Base-by-base conservation (phyloP, 768 basidiomycete species). In the Podaxis pistillaris region DNA sequence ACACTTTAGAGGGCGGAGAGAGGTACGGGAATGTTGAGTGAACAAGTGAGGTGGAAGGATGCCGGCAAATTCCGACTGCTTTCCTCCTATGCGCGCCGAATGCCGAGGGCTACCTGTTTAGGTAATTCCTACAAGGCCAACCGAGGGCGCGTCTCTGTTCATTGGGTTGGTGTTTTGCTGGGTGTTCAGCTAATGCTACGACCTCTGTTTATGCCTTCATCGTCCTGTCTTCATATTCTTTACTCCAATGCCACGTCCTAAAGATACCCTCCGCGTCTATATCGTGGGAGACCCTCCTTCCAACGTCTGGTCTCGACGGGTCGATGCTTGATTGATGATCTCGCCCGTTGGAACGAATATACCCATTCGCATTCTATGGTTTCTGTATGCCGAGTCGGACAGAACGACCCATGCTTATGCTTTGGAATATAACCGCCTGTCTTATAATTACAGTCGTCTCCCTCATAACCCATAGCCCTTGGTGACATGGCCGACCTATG, bases 31-130 rank as follows among this genome's bases (percentile, higher is more conserved):
- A 33, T 55, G 53, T 47, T 63, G 44, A 57, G 50, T 47, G 54
- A 49, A 49, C 44, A 63, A 66, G 66, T 50, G 66, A 57, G 62
- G 59, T 60, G 65, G 41, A 40, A 33, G 63, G 63, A 62, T 53
- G 51, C 73, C 75, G 77, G 76, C 76, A 78, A 76, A 56, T 72
- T 66, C 78, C 77, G 77, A 71, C 50, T 38, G 52, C 61, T 66
- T 70, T 71, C 67, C 67, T 76, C 77, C 77, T 75, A 67, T 60
- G 56, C 68, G 66, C 71, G 73, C 77, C 76, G 77, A 75, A 70
- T 65, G 66, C 71, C 69, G 68, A 70, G 49, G 11, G 13, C 13
- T 24, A 26, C 47, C 50, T n/a, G 19, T 50, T 63, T 41, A 28
- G 28, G 50, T 53, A 38, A 52, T 24, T 28, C 47, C 7, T 36